A percentile compares a stretch with the other conserved stretches of the same genome.
phyloP scores from a whole-genome alignment of 2,329 filamentous ascomycete genomes.

The Beauveria varroae region DNA sequence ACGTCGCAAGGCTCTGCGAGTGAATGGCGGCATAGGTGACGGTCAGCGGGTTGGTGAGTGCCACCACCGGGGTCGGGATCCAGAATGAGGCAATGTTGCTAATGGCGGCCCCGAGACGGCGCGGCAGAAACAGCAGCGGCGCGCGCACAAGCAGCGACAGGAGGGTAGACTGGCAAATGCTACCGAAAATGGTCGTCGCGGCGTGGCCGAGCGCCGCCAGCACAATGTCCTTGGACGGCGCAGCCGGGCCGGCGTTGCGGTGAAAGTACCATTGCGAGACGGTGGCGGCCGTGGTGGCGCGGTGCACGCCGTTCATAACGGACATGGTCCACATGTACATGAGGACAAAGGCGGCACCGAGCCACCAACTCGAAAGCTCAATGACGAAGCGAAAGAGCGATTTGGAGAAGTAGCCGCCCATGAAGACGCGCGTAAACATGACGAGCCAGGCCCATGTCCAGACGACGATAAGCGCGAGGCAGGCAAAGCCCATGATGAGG shows the following conservation, averaged over 20 bases:
- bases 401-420: constrained; percentile 76
- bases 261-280: constrained; percentile 99
- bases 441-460: constrained; percentile 96
- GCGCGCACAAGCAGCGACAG: constrained; percentile 74
- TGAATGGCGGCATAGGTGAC: constrained; percentile 93
- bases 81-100: constrained; percentile 70
- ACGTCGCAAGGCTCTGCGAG: constrained; percentile 70
- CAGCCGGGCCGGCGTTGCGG: constrained; percentile 69
- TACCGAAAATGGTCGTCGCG: constrained; percentile 80
- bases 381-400: constrained; percentile 64
- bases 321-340: constrained; percentile 94
- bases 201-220: constrained; percentile 76
- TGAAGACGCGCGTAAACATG: constrained; percentile 94
- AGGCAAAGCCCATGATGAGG: constrained; percentile 73
- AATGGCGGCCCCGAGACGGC: constrained; percentile 56
- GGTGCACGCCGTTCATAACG: constrained; percentile 80
- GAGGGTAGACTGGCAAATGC: constrained; percentile 81
- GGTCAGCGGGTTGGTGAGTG: constrained; percentile 83
- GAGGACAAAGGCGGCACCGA: constrained; percentile 84
- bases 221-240: constrained; percentile 74
- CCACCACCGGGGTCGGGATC: constrained; percentile 76
- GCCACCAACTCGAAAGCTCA: constrained; percentile 85
- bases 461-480: constrained; percentile 64
- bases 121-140: constrained; percentile 76
- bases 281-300: constrained; percentile 85